Evolutionary conservation across 495 filamentous ascomycete species (phyloP), one percentile per base, ranked within the genome.

Genomic region (Daldinia decipiens): DNA sequence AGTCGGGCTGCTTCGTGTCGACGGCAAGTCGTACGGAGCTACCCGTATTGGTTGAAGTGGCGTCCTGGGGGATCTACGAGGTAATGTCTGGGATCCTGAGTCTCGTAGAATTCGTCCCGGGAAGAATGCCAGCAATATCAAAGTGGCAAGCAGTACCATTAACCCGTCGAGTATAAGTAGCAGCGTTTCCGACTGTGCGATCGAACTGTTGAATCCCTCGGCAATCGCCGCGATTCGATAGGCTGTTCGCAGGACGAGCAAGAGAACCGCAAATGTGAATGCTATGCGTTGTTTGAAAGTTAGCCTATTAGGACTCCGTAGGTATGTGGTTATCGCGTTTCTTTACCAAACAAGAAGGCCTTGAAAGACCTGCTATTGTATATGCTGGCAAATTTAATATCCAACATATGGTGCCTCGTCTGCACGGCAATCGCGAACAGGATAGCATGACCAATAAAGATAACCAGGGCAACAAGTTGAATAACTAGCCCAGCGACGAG

Each of bases 131-230:
- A 77, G 51, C n/a, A 82, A 59, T 9, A 81, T 66, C 15, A 80
- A 40, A 26, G 51, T 53, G 4, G 76, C 73, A 6, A 83, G 43
- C 8, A 82, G 69, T 31, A 83, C 75, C 62, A 77, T 67, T 9
- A 76, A 64, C 27, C 79, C 82, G 65, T 85, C 80, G 29, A 83
- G 73, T 39, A 82, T 43, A 5, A 80, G 63, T 5, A 77, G 68
- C 29, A 76, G 43, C 17, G 64, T 50, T 64, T 77, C 75, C 5
- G 65, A 64, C 51, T 68, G 75, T 27, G 73, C 68, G 45, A 76
- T 61, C 1, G 68, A 68, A 53, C 68, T 74, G 15, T 17, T 43
- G 26, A 62, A 67, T 24, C 73, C 70, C 51, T 76, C 71, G 5
- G 68, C 62, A 24, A 72, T 32, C 2, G 61, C 65, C 29, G 78